phyloP scores from a whole-genome alignment of 192 early-diverging fungal genomes.

The Coemansia sp. region DNA sequence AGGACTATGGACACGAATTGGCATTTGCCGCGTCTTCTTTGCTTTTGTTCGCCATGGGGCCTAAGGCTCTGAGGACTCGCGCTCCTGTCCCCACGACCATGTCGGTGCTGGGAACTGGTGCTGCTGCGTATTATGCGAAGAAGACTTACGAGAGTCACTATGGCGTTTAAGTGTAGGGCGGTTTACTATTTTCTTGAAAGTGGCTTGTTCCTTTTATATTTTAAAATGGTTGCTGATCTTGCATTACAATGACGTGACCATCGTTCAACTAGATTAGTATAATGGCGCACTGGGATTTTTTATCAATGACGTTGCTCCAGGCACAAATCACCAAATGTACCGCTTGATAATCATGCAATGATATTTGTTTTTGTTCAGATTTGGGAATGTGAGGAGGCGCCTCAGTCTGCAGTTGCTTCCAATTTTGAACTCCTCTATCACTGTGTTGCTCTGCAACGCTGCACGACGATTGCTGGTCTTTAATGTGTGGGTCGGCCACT shows the following conservation, averaged over 20 bases:
- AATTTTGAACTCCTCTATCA: no score
- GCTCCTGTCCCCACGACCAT: constrained; percentile 39
- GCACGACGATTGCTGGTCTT: neutral
- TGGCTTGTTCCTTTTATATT: neutral
- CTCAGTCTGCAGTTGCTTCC: no score
- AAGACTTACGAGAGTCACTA: constrained; percentile 47
- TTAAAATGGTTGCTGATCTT: no score
- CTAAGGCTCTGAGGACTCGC: constrained; percentile 42
- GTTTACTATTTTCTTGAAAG: neutral
- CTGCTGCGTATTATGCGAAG: constrained; percentile 41
- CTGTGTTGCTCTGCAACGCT: no score
- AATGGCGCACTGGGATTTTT: no score
- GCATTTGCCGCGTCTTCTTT: constrained; percentile 41
- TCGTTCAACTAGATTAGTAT: no score
- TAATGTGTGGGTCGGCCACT: neutral
- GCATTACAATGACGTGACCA: no score
- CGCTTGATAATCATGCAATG: no score
- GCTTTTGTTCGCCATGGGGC: constrained; percentile 44
- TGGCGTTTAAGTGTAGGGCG: constrained; percentile 20
- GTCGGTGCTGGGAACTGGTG: constrained; percentile 36
- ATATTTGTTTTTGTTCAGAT: no score
- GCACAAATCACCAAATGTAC: no score
- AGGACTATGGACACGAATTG: constrained; percentile 41
- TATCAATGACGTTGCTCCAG: no score
- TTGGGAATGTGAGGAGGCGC: no score